These are phyloP conservation scores for Chrysoporthe austroafricana DNA, from an alignment of 2,329 filamentous ascomycete genomes.

Conservation along the genomic window DNA sequence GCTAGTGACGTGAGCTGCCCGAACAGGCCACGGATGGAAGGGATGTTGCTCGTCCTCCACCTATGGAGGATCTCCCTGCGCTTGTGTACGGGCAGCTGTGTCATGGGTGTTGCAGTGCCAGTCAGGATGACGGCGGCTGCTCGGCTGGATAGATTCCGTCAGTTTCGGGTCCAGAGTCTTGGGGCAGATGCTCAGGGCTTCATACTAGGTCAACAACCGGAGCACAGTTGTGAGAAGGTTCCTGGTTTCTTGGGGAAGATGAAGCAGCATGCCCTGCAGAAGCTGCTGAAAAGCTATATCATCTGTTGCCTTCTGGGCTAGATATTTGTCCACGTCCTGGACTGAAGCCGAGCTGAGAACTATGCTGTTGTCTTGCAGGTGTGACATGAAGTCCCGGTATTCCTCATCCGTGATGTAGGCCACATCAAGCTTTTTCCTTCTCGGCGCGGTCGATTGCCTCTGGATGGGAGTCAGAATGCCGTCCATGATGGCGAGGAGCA, in stretches of 20 bases:
- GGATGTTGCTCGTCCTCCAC: slow-evolving; percentile 53
- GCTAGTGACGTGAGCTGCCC: slow-evolving; percentile 48
- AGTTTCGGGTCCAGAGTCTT: background rate
- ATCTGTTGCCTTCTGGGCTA: slow-evolving; percentile 32
- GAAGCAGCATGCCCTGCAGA: slow-evolving; percentile 29
- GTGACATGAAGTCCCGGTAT: slow-evolving; percentile 24
- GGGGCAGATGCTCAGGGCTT: background rate
- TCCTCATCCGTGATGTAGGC: slow-evolving; percentile 29
- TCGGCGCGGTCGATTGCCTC: slow-evolving; percentile 25
- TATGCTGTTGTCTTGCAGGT: slow-evolving; percentile 20
- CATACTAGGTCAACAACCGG: slow-evolving; percentile 28
- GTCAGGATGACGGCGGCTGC: slow-evolving; percentile 23
- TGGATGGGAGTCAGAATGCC: slow-evolving; percentile 31
- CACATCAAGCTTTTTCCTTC: slow-evolving; percentile 10
- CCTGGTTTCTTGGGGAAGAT: slow-evolving; percentile 29
- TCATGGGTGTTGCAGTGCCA: slow-evolving; percentile 23
- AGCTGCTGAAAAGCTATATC: slow-evolving; percentile 30
- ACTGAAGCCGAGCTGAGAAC: slow-evolving; percentile 12
- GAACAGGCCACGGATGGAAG: slow-evolving; percentile 49
- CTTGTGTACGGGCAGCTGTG: slow-evolving; percentile 22
- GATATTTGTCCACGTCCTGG: slow-evolving; percentile 31
- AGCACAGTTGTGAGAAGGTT: slow-evolving; percentile 28
- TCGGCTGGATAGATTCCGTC: slow-evolving; percentile 15
- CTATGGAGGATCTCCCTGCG: slow-evolving; percentile 42
- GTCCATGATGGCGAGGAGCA: slow-evolving; percentile 35